Base-by-base conservation (phyloP, 164 flowering plant species). In the Aristolochia californica region DNA sequence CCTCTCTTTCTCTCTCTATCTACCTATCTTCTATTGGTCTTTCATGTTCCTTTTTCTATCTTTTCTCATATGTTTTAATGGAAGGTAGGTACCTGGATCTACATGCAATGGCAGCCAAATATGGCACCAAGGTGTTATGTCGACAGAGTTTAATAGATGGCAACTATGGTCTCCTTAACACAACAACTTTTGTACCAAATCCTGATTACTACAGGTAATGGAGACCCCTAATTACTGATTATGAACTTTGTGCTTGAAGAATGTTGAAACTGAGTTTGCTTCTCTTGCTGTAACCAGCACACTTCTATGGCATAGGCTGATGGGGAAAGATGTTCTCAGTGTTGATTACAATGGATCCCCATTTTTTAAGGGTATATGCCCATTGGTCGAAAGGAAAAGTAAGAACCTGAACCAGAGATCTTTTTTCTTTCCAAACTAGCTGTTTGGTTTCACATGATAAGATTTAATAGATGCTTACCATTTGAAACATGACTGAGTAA, bases 151-250 rank as follows among this genome's bases (percentile, higher is more conserved):
- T 93, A 43, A 75, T 89, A 66, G 97, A 96, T 58, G 97, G 96
- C 22, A 77, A 83, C 72, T 89, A 93, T 57, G 95, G 90, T 61
- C 96, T 93, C 30, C 85, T 93, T 60, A 73, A 89, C 66, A 73
- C 59, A 64, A 76, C 84, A 48, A 79, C 96, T 8, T 75, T 78
- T 57, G 68, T 73, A 2, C 99, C 97, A 5, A 90, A 85, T 56
- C 99, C 99, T 62, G 99, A 93, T 72, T 93, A 83, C 63, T 91
- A 81, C 75, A 80, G 97, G 97, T 66, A 76, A 72, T 73, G 55
- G 7, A 15, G 45, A 38, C 53, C 58, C 48, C 40, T 34, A 7
- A 34, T 34, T 7, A 34, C 40, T 12, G 10, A 34, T 34, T 34
- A 7, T 34, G 40, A 34, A 5, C 40, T 54, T 44, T 51, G 14